Evolutionary conservation across 305 asterid genomes (phyloP).

Genomic region (Nicotiana rustica): DNA sequence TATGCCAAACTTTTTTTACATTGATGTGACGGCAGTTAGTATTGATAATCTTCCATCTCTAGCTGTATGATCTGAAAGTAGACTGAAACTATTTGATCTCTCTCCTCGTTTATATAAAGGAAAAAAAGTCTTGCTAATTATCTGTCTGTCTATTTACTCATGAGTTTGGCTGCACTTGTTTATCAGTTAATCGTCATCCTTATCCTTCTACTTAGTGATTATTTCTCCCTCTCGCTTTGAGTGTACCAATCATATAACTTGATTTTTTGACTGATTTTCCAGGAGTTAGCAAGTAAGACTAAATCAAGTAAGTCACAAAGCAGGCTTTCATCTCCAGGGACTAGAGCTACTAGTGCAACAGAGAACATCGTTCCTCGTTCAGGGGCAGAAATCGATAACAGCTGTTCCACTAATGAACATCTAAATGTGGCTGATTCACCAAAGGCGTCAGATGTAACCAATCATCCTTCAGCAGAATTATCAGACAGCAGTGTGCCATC

Average conservation of each 20-base stretch:
- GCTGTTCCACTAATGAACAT: constrained; percentile 33
- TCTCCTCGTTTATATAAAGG: background rate
- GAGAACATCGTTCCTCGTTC: constrained; percentile 39
- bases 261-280: background rate
- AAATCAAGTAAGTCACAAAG: constrained; percentile 47
- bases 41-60: background rate
- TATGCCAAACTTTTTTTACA: background rate
- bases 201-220: background rate
- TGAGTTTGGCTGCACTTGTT: background rate
- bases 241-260: background rate
- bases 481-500: constrained; percentile 55
- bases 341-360: constrained; percentile 33
- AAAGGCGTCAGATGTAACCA: constrained; percentile 47
- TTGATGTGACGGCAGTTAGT: background rate
- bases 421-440: constrained; percentile 31
- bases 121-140: background rate
- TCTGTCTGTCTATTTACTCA: background rate
- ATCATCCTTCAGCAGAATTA: constrained; percentile 53
- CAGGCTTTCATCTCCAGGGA: constrained; percentile 41
- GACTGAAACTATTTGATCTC: background rate
- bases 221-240: background rate
- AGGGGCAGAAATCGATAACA: constrained; percentile 33
- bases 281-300: constrained; percentile 46
- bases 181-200: background rate
- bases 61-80: background rate